A percentile compares a stretch with the other conserved stretches of the same genome.
Evolutionary conservation across 192 early-diverging fungal genomes (phyloP).

Genomic region (Cetraspora pellucida): DNA sequence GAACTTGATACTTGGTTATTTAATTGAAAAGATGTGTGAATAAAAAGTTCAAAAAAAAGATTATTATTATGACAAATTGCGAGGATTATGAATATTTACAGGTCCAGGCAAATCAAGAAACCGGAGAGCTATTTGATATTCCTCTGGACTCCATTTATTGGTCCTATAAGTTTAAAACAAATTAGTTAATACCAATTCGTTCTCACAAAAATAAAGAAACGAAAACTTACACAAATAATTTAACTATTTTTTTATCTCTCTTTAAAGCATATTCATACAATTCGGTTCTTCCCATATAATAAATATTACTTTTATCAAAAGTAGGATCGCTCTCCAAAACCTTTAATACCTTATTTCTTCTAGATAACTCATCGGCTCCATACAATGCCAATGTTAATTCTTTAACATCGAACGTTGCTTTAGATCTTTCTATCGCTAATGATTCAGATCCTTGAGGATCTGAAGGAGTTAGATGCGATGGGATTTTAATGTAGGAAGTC

Average conservation of each 20-base stretch:
- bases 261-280: conserved; percentile 60
- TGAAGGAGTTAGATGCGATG: conserved; percentile 39
- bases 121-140: too few relatives aligned
- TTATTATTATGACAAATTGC: too few relatives aligned
- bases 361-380: conserved; percentile 62
- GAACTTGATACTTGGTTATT: conserved; percentile 62
- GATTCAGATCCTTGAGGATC: conserved; percentile 54
- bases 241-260: conserved; percentile 65
- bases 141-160: too few relatives aligned
- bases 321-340: conserved; percentile 70
- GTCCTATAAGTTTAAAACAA: too few relatives aligned
- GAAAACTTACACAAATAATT: conserved; percentile 55
- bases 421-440: conserved; percentile 67
- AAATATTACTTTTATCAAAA: conserved; percentile 70
- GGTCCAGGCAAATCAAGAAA: too few relatives aligned
- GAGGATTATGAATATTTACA: not conserved
- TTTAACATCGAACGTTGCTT: conserved; percentile 64
- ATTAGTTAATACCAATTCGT: too few relatives aligned
- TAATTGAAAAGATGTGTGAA: not conserved
- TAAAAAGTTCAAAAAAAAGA: too few relatives aligned
- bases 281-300: conserved; percentile 74
- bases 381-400: conserved; percentile 71
- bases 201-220: not conserved
- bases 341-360: conserved; percentile 57
- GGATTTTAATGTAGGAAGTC: conserved; percentile 10